Conservation (phyloP, 129 eudicot species). For the Logfia minima region DNA sequence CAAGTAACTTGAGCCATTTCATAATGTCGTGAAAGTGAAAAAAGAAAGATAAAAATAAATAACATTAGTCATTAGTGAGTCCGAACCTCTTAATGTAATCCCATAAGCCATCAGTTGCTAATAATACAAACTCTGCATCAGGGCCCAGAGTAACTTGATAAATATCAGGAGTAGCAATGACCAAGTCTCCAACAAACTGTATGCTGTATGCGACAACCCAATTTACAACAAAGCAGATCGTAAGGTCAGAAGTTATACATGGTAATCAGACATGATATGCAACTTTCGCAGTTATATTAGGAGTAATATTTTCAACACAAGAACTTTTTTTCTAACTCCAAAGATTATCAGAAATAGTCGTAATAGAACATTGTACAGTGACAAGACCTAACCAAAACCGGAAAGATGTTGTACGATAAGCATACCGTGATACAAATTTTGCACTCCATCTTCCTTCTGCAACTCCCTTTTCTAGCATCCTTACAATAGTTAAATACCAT, state of each 20-base stretch:
- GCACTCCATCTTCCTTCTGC: conserved; percentile 87
- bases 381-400: not conserved
- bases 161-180: conserved; percentile 84
- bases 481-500: conserved; percentile 29
- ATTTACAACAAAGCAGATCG: not conserved
- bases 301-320: too few relatives aligned
- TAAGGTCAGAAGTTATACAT: not conserved
- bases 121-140: conserved; percentile 77
- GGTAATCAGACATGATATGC: conserved; percentile 3
- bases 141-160: conserved; percentile 60
- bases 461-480: conserved; percentile 91
- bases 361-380: not conserved
- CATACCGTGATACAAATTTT: conserved; percentile 87
- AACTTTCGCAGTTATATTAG: too few relatives aligned
- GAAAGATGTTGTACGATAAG: conserved; percentile 16
- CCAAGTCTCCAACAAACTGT: conserved; percentile 69
- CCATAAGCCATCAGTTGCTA: conserved; percentile 99
- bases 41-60: not conserved
- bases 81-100: conserved; percentile 90
- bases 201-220: conserved; percentile 47
- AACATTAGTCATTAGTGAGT: not conserved
- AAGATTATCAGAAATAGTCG: not conserved
- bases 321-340: not conserved
- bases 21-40: too few relatives aligned
- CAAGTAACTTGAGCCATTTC: not conserved